Conservation (phyloP, 257 asterid species). For the Ilex aquifolium region DNA sequence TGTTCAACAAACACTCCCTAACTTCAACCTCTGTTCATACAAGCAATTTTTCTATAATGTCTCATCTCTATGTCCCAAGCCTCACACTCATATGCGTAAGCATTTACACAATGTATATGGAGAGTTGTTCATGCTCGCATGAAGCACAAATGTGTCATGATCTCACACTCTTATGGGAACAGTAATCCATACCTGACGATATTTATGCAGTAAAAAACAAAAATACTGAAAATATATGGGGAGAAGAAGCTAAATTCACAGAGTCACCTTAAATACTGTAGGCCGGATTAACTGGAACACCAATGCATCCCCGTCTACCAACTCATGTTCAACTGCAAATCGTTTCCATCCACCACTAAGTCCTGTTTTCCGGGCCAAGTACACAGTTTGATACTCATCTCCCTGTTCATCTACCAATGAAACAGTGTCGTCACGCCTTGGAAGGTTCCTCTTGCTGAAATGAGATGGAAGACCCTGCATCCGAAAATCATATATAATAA, state of each 20-base stretch:
- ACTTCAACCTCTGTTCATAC: too few relatives aligned
- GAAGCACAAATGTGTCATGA: too few relatives aligned
- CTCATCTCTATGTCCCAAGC: too few relatives aligned
- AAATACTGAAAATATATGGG: too few relatives aligned
- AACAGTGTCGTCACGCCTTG: slow-evolving; percentile 47
- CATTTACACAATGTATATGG: too few relatives aligned
- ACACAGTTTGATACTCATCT: slow-evolving; percentile 63
- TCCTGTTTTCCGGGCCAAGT: slow-evolving; percentile 62
- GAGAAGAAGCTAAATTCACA: neutral
- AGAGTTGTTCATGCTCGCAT: too few relatives aligned
- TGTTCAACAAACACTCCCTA: too few relatives aligned
- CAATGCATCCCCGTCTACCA: slow-evolving; percentile 83
- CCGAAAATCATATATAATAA: neutral
- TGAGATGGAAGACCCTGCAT: slow-evolving; percentile 70
- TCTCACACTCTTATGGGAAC: too few relatives aligned
- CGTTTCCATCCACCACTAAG: slow-evolving; percentile 95
- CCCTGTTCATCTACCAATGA: slow-evolving; percentile 60
- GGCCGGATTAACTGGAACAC: slow-evolving; percentile 59
- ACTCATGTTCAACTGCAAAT: slow-evolving; percentile 72
- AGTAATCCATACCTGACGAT: too few relatives aligned
- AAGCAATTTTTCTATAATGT: too few relatives aligned
- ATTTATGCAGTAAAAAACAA: too few relatives aligned
- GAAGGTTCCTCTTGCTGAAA: slow-evolving; percentile 58
- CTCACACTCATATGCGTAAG: too few relatives aligned
- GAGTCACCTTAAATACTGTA: slow-evolving; percentile 50